Evolutionary conservation across 2,329 filamentous ascomycete genomes (phyloP), one percentile per base, ranked within the genome.

Genomic region (Penicillium brevicompactum): DNA sequence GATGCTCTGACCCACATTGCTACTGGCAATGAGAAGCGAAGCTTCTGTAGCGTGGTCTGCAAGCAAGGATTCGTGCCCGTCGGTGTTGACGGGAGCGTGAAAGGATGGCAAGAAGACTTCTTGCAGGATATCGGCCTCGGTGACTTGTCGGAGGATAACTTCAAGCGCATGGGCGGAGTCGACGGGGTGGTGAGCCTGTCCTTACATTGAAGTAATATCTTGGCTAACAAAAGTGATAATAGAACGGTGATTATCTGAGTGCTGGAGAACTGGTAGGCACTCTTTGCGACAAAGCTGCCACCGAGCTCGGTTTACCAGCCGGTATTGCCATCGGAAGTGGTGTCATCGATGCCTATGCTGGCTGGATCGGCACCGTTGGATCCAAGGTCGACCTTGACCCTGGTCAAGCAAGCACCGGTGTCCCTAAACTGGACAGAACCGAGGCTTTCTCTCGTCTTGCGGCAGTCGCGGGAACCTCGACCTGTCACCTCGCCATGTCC

Each of bases 291-390:
- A 89, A 89, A 68, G 92, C 94, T 5, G 91, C 89, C 14, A 76
- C 81, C 46, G 89, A 97, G 61, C 85, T 99, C 57, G 93, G 94
- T 7, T 83, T 99, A 3, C 88, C 88, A 5, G 82, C 88, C 18
- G 93, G 92, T 38, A 94, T 97, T 64, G 91, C 94, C 16, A 89
- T 99, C 52, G 94, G 94, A 51, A 96, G 91, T 69, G 92, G 92
- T 74, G 94, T 99, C 61, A 99, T 99, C 69, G 94, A 99, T 73
- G 94, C 94, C 16, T 99, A 99, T 69, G 94, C 94, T 56, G 94
- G 94, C 61, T 99, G 94, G 94, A 94, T 99, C 64, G 94, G 94
- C 58, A 97, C 94, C 1, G 94, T 99, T n/a, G 94, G 94, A 55
- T 93, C 94, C 57, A 97, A 97, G 75, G 91, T 97, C 65, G 84